Percentiles rank a stretch among this genome's conserved stretches.
Evolutionary conservation across 2,329 filamentous ascomycete species (phyloP).

Genomic region (Rhinocladiella similis): DNA sequence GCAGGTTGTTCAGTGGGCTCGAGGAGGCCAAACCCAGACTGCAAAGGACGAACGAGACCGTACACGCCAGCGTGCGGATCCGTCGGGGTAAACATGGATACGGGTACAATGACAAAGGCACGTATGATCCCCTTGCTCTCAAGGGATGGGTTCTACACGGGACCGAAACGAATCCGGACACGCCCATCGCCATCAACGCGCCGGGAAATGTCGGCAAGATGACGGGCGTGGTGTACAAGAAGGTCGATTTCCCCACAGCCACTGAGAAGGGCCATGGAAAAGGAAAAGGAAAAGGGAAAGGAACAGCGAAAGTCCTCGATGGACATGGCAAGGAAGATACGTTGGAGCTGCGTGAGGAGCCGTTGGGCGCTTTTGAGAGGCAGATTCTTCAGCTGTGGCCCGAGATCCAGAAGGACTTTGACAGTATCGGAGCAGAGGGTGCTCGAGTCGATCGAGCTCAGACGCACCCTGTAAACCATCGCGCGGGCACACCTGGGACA

Average conservation of each 20-base stretch:
- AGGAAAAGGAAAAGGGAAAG: no score
- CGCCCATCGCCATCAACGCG: conserved; percentile 19
- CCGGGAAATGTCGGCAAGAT: conserved; percentile 27
- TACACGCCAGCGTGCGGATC: conserved; percentile 57
- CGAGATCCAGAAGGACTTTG: conserved; percentile 20
- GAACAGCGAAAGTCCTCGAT: background rate
- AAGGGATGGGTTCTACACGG: conserved; percentile 27
- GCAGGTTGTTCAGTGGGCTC: background rate
- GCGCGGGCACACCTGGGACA: background rate
- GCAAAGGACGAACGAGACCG: conserved; percentile 55
- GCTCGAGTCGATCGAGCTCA: background rate
- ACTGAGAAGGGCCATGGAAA: conserved; percentile 1
- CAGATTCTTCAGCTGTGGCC: conserved; percentile 25
- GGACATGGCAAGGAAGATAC: conserved; percentile 10
- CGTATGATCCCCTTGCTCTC: conserved; percentile 50
- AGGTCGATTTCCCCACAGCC: conserved; percentile 11
- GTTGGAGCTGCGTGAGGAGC: conserved; percentile 25
- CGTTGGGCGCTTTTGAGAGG: conserved; percentile 25
- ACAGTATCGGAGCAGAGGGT: conserved; percentile 9
- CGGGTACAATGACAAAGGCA: conserved; percentile 48
- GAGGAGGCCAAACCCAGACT: conserved; percentile 32
- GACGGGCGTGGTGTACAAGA: conserved; percentile 28
- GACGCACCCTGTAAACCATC: background rate
- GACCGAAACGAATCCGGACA: conserved; percentile 23
- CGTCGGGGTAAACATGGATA: conserved; percentile 54